phyloP scores from a whole-genome alignment of 805 yeast species.

The Yarrowia osloensis region DNA sequence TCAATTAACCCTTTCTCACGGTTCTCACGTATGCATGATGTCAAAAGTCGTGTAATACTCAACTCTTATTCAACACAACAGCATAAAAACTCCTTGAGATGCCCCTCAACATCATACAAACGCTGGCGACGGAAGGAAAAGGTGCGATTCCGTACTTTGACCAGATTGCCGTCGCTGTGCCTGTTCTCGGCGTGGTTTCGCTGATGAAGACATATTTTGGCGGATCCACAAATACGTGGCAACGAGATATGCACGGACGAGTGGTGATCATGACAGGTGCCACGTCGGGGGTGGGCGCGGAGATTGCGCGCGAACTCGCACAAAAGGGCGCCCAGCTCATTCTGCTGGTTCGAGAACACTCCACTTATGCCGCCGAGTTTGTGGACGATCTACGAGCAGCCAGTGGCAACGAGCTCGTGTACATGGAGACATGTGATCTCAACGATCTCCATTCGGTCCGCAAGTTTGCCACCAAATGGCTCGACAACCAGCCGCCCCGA shows the following conservation, averaged over 20 bases:
- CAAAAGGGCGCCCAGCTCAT: slow-evolving; percentile 26
- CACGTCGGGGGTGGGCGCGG: slow-evolving; percentile 25
- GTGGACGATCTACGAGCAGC: slow-evolving; percentile 71
- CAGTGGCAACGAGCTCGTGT: slow-evolving; percentile 72
- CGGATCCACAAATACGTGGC: slow-evolving; percentile 88
- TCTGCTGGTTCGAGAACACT: slow-evolving; percentile 62
- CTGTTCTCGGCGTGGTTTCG: neutral
- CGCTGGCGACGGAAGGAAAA: slow-evolving; percentile 70
- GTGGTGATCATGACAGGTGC: slow-evolving; percentile 27
- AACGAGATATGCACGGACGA: slow-evolving; percentile 70
- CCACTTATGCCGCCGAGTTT: slow-evolving; percentile 60
- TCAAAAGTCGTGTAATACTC: neutral
- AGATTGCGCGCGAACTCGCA: slow-evolving; percentile 13
- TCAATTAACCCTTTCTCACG: neutral
- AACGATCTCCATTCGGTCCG: slow-evolving; percentile 72
- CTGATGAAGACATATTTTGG: slow-evolving; percentile 67
- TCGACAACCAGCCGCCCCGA: slow-evolving; percentile 87
- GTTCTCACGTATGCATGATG: neutral
- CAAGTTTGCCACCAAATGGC: slow-evolving; percentile 91
- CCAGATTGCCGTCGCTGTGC: slow-evolving; percentile 46
- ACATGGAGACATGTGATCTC: slow-evolving; percentile 89
- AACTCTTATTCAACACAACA: neutral
- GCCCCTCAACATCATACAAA: slow-evolving; percentile 85
- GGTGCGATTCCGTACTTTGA: slow-evolving; percentile 74
- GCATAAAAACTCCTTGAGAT: slow-evolving; percentile 46